Percentiles rank a stretch among this genome's conserved stretches.
These are phyloP conservation scores for Fraxinus velutina DNA, from an alignment of 305 asterid species.

Conservation along the genomic window DNA sequence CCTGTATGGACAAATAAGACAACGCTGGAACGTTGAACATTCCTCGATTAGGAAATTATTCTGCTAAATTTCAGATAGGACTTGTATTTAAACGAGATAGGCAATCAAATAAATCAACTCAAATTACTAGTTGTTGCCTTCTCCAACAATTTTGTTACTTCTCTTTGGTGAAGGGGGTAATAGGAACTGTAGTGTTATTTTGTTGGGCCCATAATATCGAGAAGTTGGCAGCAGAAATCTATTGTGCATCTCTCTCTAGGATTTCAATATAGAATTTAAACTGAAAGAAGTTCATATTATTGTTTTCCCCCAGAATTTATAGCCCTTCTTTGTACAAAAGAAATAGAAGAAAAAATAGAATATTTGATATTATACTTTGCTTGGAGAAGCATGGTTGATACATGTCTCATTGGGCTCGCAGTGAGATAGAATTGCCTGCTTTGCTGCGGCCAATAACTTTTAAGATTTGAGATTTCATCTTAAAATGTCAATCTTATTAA, in stretches of 20 bases:
- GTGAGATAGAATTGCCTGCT: not conserved
- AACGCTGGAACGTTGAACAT: not conserved
- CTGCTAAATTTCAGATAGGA: not conserved
- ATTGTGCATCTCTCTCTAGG: not conserved
- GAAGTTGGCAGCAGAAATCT: not conserved
- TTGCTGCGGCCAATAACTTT: not conserved
- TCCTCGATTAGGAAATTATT: not conserved
- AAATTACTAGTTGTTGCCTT: not conserved
- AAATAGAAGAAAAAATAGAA: not conserved
- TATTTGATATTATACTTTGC: not conserved
- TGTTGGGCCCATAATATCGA: not conserved
- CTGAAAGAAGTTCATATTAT: not conserved
- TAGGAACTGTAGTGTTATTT: not conserved
- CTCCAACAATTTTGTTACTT: not conserved
- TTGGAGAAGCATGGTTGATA: not conserved
- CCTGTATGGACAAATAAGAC: not conserved
- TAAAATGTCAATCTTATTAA: no score
- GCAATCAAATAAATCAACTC: not conserved
- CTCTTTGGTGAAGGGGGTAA: not conserved
- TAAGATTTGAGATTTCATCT: not conserved
- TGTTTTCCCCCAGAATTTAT: not conserved
- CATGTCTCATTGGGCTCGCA: not conserved
- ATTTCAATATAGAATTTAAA: not conserved
- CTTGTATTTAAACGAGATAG: not conserved
- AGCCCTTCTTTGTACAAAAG: not conserved